Base-by-base conservation (phyloP, 352 stramenopile species). In the Elongisporangium anandrum region DNA sequence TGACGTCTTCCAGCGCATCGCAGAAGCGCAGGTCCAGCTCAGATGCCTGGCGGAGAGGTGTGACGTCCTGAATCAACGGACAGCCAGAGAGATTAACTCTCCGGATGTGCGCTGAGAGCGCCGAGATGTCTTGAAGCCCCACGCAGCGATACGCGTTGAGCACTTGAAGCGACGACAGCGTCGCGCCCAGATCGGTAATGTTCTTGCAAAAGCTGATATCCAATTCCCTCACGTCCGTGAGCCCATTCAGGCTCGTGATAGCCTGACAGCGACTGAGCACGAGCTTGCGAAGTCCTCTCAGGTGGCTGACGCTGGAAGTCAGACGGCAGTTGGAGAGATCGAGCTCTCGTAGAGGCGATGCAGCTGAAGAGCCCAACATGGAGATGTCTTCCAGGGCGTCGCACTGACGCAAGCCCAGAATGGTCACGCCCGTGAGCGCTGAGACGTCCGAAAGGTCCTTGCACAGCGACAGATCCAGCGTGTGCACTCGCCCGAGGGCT, bases 151-250 rank as follows among this genome's bases (percentile, higher is more conserved):
- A 91, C 9, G 77, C 72, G 19, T 69, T 69, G 24, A 80, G 59
- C 10, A 72, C 61, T 26, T 68, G 63, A 1, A 88, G 56, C 0
- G 60, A 57, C 2, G 52, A 57, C 49, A 87, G 51, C 17, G 68
- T 62, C n/a, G 22, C 62, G 0, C 56, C 56, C 19, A 91, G 65
- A 0, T 61, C 64, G 7, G 48, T 48, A 5, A 90, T 65, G 19
- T 84, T 71, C 60, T 73, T 76, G 57, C 79, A 88, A 54, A 87
- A 92, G 60, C 81, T 89, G 50, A 88, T 81, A 61, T 92, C 79
- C 7, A 92, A 56, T 23, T 88, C 71, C n/a, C 64, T 56, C 21
- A 87, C 60, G 41, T 71, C 19, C 0, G 50, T 64, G 13, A 88
- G 58, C 16, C 79, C 81, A 22, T 75, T 52, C 23, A 89, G 69